Evolutionary conservation across 75 land plant genomes (phyloP), one percentile per base, ranked within the genome.

Genomic region (Sequoiadendron giganteum): DNA sequence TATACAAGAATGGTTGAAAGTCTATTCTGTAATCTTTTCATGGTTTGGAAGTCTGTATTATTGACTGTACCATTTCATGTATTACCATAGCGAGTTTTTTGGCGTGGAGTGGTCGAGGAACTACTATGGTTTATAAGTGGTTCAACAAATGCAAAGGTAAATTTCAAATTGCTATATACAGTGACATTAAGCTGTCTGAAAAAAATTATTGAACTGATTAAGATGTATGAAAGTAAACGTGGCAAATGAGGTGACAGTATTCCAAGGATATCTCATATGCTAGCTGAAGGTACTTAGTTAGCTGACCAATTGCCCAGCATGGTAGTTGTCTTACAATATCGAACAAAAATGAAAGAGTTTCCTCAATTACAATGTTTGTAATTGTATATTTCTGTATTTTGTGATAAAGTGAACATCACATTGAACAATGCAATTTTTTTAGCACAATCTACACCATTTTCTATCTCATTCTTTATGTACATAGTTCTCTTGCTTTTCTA

Each of bases 41-140:
- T n/a, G 9, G 28, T 28, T 82, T 82, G 84, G 49, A 82, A 45
- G 32, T n/a, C 42, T 82, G 49, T 45, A 45, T 82, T 45, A 45
- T 82, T 82, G 52, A 82, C 30, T 28, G 30, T 43, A 45, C 32
- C 10, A 32, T 30, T 82, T 30, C 49, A 82, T 82, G 14, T 25
- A 47, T 84, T 42, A 80, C 11, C 78, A 68, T 92, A 98, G 99
- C 93, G 93, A 85, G 97, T 97, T 15, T 97, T 97, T 83, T 98
- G 98, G 98, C 94, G 99, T 81, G 99, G 99, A 58, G 97, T 98
- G 81, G 96, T 98, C 87, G 99, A 98, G 91, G 99, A 98, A 85
- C 94, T 98, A 25, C 86, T 98, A 25, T 98, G 99, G 99, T 98
- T 98, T 88, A 95, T 98, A 77, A 98, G 99, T 95, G 99, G 99